These are phyloP conservation scores for Trichoderma aggressivum DNA, from an alignment of 2,329 filamentous ascomycete genomes.

Conservation along the genomic window DNA sequence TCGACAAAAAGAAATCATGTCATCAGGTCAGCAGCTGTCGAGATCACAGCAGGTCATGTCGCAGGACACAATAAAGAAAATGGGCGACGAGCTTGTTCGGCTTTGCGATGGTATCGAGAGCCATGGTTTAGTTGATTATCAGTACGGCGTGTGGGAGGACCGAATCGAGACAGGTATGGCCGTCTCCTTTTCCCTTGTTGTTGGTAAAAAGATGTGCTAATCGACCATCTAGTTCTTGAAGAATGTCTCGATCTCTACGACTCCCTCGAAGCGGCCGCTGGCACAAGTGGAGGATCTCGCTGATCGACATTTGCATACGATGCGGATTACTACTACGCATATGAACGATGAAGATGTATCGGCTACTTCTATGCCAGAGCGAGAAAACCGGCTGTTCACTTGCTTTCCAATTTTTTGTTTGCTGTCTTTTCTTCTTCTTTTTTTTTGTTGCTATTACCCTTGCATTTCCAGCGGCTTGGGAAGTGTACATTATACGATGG, in stretches of 20 bases:
- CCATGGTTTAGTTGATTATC: constrained; percentile 93
- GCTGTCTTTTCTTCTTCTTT: background rate
- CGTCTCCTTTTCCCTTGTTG: background rate
- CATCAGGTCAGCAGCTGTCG: constrained; percentile 54
- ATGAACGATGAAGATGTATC: background rate
- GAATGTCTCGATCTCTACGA: constrained; percentile 47
- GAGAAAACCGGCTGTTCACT: background rate
- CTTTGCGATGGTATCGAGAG: constrained; percentile 85
- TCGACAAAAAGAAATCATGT: constrained; percentile 74
- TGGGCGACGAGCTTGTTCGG: constrained; percentile 78
- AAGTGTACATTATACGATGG: constrained; percentile 8
- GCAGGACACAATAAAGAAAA: constrained; percentile 65
- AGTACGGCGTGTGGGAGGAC: constrained; percentile 95
- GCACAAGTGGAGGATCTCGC: constrained; percentile 28
- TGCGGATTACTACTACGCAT: background rate
- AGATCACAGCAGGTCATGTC: constrained; percentile 63
- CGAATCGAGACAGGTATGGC: constrained; percentile 73
- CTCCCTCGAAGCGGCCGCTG: constrained; percentile 33
- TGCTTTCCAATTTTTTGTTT: background rate
- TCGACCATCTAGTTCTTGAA: constrained; percentile 32
- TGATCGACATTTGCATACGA: constrained; percentile 14
- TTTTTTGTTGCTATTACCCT: background rate
- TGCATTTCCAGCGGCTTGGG: background rate
- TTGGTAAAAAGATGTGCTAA: background rate
- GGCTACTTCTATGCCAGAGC: background rate